Evolutionary conservation across 352 stramenopile species (phyloP).

Genomic region (Phytopythium litorale): DNA sequence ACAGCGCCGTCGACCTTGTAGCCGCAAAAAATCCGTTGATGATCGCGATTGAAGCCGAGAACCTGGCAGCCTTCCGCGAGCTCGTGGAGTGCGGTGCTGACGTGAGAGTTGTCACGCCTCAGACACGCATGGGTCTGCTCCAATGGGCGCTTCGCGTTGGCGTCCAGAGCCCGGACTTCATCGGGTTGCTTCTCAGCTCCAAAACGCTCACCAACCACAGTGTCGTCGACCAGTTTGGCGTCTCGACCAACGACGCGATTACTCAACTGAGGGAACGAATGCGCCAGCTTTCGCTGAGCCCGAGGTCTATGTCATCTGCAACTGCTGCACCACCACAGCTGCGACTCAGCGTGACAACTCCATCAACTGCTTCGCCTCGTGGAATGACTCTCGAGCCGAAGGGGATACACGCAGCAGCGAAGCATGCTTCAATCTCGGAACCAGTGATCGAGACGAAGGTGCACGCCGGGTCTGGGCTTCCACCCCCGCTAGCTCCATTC

Average conservation of each 20-base stretch:
- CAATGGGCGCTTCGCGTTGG: slow-evolving; percentile 31
- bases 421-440: background rate
- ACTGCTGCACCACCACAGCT: background rate
- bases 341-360: background rate
- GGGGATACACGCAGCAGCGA: background rate
- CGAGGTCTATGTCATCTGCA: background rate
- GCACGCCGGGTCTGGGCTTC: background rate
- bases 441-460: background rate
- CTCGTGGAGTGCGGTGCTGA: slow-evolving; percentile 48
- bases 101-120: slow-evolving; percentile 34
- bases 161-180: slow-evolving; percentile 10
- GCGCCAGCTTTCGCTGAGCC: background rate
- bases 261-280: slow-evolving; percentile 9
- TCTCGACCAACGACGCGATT: slow-evolving; percentile 28
- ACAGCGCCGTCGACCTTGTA: slow-evolving; percentile 10
- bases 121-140: slow-evolving; percentile 41
- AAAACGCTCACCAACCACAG: slow-evolving; percentile 7
- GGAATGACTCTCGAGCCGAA: background rate
- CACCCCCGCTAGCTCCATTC: background rate
- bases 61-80: slow-evolving; percentile 37
- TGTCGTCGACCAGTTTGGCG: slow-evolving; percentile 31
- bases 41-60: slow-evolving; percentile 47
- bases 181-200: slow-evolving; percentile 10
- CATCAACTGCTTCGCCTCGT: background rate
- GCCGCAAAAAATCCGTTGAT: slow-evolving; percentile 44